Evolutionary conservation across 208 protist genomes (phyloP).

Genomic region (Wallacemonas rigidus): DNA sequence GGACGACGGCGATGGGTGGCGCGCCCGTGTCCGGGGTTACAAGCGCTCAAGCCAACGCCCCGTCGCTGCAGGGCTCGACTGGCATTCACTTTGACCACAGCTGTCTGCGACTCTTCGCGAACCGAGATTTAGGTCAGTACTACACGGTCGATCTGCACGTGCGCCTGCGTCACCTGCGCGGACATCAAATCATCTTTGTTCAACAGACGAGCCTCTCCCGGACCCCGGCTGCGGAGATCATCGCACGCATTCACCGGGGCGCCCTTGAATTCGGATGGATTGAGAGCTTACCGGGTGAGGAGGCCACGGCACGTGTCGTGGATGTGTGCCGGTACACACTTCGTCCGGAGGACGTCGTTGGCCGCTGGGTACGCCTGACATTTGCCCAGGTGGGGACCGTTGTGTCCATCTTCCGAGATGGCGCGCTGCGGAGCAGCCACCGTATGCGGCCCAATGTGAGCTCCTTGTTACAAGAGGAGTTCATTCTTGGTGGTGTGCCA

Average conservation of each 20-base stretch:
- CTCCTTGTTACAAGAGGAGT: constrained; percentile 52
- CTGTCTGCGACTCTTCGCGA: constrained; percentile 54
- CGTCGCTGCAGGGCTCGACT: neutral
- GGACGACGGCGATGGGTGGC: too few species aligned
- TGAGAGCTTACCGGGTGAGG: constrained; percentile 23
- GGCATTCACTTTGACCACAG: constrained; percentile 70
- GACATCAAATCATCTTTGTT: constrained; percentile 75
- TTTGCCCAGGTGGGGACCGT: constrained; percentile 61
- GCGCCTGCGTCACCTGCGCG: constrained; percentile 42
- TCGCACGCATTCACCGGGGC: constrained; percentile 51
- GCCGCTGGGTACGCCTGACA: constrained; percentile 72
- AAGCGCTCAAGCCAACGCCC: too few species aligned
- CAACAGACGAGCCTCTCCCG: constrained; percentile 29
- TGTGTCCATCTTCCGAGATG: constrained; percentile 68
- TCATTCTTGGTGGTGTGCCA: constrained; percentile 65
- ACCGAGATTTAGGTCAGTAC: constrained; percentile 38
- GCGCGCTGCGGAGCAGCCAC: constrained; percentile 49
- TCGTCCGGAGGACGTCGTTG: constrained; percentile 25
- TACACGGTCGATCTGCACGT: constrained; percentile 80
- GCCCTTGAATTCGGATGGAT: constrained; percentile 67
- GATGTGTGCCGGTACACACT: constrained; percentile 42
- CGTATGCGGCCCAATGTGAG: constrained; percentile 26
- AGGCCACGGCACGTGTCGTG: constrained; percentile 11
- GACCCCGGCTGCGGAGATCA: constrained; percentile 27
- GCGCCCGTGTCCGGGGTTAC: too few species aligned